A percentile compares a stretch with the other conserved stretches of the same genome.
These are phyloP conservation scores for Suillus bovinus DNA, from an alignment of 768 basidiomycete species.

Conservation along the genomic window DNA sequence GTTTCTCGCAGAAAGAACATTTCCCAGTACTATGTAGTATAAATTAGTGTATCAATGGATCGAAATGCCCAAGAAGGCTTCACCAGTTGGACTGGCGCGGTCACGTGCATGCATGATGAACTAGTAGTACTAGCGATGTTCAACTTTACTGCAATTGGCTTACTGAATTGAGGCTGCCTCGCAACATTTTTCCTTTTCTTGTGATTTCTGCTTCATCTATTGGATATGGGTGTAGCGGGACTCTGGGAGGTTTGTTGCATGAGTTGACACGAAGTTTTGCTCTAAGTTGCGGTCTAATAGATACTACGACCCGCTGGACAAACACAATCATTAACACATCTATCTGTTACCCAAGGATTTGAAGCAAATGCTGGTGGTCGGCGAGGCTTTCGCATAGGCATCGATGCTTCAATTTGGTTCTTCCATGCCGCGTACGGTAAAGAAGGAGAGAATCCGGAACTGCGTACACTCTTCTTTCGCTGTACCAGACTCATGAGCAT, in stretches of 20 bases:
- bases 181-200: not conserved
- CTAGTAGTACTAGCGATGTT: no score
- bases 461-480: conserved; percentile 83
- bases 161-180: not conserved
- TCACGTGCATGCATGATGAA: not conserved
- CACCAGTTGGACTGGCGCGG: not conserved
- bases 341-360: conserved; percentile 77
- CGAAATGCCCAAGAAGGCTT: no score
- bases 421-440: conserved; percentile 69
- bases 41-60: no score
- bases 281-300: conserved; percentile 37
- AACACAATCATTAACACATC: conserved; percentile 72
- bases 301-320: conserved; percentile 71
- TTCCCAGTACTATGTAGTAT: no score
- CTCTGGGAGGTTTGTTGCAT: conserved; percentile 46
- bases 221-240: conserved; percentile 47
- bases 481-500: conserved; percentile 75
- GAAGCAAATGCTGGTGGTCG: conserved; percentile 59
- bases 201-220: not conserved
- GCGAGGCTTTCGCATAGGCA: conserved; percentile 80
- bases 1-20: no score
- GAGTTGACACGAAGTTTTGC: conserved; percentile 7
- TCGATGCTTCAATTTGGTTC: conserved; percentile 84
- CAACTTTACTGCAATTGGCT: not conserved
- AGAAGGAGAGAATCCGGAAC: conserved; percentile 86